Base-by-base conservation (phyloP, 192 early-diverging fungal species). In the Gryganskiella cystojenkinii region DNA sequence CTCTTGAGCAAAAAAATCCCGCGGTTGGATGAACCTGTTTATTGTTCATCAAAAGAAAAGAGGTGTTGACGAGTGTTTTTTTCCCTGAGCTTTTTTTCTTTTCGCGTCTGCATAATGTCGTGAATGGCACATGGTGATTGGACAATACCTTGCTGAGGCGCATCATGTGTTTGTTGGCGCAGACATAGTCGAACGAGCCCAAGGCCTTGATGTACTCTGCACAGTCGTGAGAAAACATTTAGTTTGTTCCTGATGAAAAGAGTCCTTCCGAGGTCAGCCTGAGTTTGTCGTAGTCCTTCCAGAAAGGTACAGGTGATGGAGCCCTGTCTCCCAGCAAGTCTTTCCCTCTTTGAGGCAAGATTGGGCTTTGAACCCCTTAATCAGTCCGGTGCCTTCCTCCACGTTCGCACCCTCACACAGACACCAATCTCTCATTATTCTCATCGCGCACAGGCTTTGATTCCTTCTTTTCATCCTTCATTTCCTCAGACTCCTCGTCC, bases 151-250 rank as follows among this genome's bases (percentile, higher is more conserved):
- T 82, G 37, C 47, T 59, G 27, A 85, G 67, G 33, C 70, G 64
- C 34, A 75, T 40, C 6, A 75, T 56, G 14, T 82, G 70, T 61
- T 83, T 86, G 52, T 79, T 82, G 14, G 84, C 79, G 14, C 82
- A 79, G 34, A 53, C 63, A 79, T 83, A 86, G 58, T 86, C 84
- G 60, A 86, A 86, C 4, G 84, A 73, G 24, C 84, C 84, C 20
- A 86, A 30, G 28, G 84, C 85, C 43, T 78, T 78, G 55, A 78
- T 59, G 17, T 68, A 56, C 40, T 78, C 74, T 22, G 67, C 74
- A 44, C 74, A 78, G 34, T 78, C 74, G 31, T 42, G 25, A 10
- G 74, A 49, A 47, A 78, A 78, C 74, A 78, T 78, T 40, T 5
- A 5, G 37, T 40, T 13, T 40, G 37, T 13, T 40, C n/a, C n/a